Base-by-base conservation (phyloP, 345 rosid genomes). In the Luvunga scandens region DNA sequence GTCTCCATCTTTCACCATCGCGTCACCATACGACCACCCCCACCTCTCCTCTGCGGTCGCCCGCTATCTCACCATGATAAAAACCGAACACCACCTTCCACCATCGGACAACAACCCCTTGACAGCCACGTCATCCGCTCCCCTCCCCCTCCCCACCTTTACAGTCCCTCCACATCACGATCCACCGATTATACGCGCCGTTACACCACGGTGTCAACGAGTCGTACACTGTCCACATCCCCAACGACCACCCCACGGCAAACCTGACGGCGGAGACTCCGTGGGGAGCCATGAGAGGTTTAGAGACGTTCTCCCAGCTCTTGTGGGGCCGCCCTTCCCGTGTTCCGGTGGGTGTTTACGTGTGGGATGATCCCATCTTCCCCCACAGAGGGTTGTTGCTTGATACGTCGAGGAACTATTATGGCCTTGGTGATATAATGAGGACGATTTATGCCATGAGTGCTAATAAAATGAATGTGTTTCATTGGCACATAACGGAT, bases 221-320 rank as follows among this genome's bases (percentile, higher is more conserved):
- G 66, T 62, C 33, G 6, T 62, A 62, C 19, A 12, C 34, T 13
- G 22, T 62, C 18, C 1, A 13, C 19, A 0, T 63, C 31, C 36
- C 66, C 7, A 27, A 0, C 28, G 65, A 24, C 14, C 5, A 0
- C 6, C 10, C 64, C 14, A 19, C 31, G 28, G 64, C 64, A 1
- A 60, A 25, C 6, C 28, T 60, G 64, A 60, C 64, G 1, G 64
- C 64, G 0, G 30, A 60, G 65, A 24, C 57, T 2, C n/a, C 75
- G 13, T 95, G 98, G 98, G 98, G 97, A 0, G 97, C 97, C 45
- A 93, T 92, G 94, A 84, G 91, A 76, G 98, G 97, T 1, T 88
- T 95, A 2, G 98, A 93, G 86, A 91, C 97, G 27, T 92, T 95
- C 81, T 93, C 97, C 3, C 98, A 95, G 78, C 72, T 95, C 55